Base-by-base conservation (phyloP, 495 filamentous ascomycete species). In the Tuber aestivum region DNA sequence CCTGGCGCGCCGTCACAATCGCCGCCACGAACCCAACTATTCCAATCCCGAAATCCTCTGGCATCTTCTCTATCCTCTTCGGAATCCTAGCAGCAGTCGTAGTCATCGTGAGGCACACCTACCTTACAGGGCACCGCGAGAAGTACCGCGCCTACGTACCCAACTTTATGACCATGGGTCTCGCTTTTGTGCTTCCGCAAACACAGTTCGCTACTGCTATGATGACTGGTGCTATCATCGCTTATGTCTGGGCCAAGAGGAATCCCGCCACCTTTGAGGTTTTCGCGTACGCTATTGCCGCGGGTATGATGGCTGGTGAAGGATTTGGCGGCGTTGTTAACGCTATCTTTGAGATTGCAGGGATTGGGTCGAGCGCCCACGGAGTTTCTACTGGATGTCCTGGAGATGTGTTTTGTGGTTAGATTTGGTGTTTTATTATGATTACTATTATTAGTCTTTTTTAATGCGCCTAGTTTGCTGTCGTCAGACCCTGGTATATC, bases 251-350 rank as follows among this genome's bases (percentile, higher is more conserved):
- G 90, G 85, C 83, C 44, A 91, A 88, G 85, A 87, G 84, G 79
- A 87, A 84, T 74, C 83, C 88, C 10, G 83, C 82, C 56, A 85
- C 82, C 73, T 92, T 89, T 77, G 90, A 90, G 56, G 83, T 88
- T 44, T 89, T 89, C 74, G 89, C 88, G n/a, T 91, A 90, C 78
- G 89, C 89, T 12, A 85, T 91, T 69, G 90, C 90, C 37, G 90
- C 90, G 21, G 90, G 90, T 38, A 85, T 90, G 78, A 91, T 92
- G 83, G 90, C 90, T 7, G 90, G 90, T 32, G 90, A 91, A 82
- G 90, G 90, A 48, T 84, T 91, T 35, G 90, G 89, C 41, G 89
- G 89, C 70, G 89, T 91, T n/a, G 80, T 91, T 32, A 87, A 87
- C 72, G 89, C 89, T 0, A 74, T 86, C 21, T 84, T 90, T 48